Evolutionary conservation across 139 green algal genomes (phyloP), one percentile per base, ranked within the genome.

Genomic region (Mesostigma viride): DNA sequence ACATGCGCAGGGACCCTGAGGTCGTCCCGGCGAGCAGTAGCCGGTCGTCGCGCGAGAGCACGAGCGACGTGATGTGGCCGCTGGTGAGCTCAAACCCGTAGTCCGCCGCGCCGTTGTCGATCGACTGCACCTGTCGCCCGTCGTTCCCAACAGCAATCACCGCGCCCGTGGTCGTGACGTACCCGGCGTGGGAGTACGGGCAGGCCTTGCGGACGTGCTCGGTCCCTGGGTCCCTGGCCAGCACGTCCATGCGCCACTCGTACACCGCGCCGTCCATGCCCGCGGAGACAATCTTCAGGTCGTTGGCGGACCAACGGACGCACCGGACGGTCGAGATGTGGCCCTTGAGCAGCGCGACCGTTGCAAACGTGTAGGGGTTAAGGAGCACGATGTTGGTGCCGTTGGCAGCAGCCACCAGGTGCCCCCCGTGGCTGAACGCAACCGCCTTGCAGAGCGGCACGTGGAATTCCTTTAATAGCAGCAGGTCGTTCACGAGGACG

Each of bases 391-490:
- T 81, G 58, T 65, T 57, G 72, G 84, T 83, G 70, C 27, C 72
- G 45, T 74, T 65, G 1, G 79, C 75, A 17, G 71, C 69, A 17
- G 76, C 81, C 31, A 87, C 79, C 28, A 78, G 26, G 24, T 67
- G 65, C 1, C 81, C 81, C 11, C 81, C 76, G 44, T 74, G 58
- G 56, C 71, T 81, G 73, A 76, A 84, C 46, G 65, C 66, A 1
- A 72, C 74, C 11, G 76, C n/a, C 60, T 64, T 67, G 65, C 72
- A 79, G 32, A 71, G 70, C 64, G 83, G 83, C 22, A 87, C 35
- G 24, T 51, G 60, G 2, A 76, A 73, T 59, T 82, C 74, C 0
- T 61, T 48, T 14, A 75, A 11, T 8, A 60, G 51, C 51, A 60
- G 14, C 17, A 60, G 51, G n/a, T 60, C 51, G 51, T 27, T 28